Evolutionary conservation across 2,329 filamentous ascomycete species (phyloP), one percentile per base, ranked within the genome.

Genomic region (Leptosphaerulina australis): DNA sequence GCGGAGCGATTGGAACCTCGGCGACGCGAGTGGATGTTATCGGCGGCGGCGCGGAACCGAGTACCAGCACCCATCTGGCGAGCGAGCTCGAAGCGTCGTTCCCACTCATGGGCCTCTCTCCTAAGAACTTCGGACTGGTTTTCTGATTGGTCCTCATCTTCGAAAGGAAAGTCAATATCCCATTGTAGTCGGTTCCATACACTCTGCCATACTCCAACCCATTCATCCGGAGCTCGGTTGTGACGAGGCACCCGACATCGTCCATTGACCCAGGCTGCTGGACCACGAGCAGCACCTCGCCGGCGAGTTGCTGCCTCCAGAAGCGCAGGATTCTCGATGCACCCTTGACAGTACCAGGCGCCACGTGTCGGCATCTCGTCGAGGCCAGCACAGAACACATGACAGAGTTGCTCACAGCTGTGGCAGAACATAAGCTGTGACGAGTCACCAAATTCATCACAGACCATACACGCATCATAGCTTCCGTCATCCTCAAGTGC

Each of bases 291-390:
- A 18, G 58, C 51, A 9, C 58, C 54, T 9, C 60, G 63, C 41
- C 63, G 55, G 28, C 61, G 64, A 18, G 60, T 53, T 51, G 69
- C 76, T 56, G 65, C 73, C 62, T 67, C 72, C 54, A 71, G 72
- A 50, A 68, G 46, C 15, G 66, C 55, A 1, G 71, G 70, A 41
- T 72, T 71, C 56, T 74, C 69, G 35, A 72, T 73, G 72, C 94
- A 99, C 63, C 88, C 85, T 73, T 94, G 86, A 77, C 94, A 99
- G 72, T 93, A 96, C 92, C 93, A 99, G 58, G 86, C 79, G 21
- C 88, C 89, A 22, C 69, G 63, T 17, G 81, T 76, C 17, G 92
- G 91, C 47, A 96, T 84, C 44, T 80, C 77, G 53, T 92, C 87
- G 39, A 96, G 81, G 25, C 90, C 92, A 54, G 96, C 84, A 73